Evolutionary conservation across 768 basidiomycete species (phyloP).

Genomic region (Artomyces pyxidatus): DNA sequence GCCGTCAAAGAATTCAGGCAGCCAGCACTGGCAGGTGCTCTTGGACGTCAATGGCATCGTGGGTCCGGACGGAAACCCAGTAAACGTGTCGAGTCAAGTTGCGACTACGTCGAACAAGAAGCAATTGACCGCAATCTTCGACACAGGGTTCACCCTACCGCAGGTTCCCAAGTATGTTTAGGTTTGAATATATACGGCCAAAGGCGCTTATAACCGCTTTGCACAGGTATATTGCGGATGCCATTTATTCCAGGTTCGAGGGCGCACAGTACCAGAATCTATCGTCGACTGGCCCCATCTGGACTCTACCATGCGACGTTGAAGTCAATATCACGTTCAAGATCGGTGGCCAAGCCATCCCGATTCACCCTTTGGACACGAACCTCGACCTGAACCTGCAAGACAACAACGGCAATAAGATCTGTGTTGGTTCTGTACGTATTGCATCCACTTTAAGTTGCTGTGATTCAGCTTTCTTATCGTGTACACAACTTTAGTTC

Average conservation of each 20-base stretch:
- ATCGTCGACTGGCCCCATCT: slow-evolving; percentile 36
- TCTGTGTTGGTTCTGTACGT: slow-evolving; percentile 37
- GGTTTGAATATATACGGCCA: slow-evolving; percentile 12
- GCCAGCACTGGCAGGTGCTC: slow-evolving; percentile 61
- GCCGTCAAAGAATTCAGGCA: slow-evolving; percentile 22
- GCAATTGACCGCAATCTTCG: slow-evolving; percentile 54
- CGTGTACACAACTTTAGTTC: slow-evolving; percentile 35
- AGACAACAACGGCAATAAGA: slow-evolving; percentile 17
- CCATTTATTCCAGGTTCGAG: slow-evolving; percentile 48
- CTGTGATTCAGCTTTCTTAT: slow-evolving; percentile 10
- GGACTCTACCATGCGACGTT: slow-evolving; percentile 55
- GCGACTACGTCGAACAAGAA: slow-evolving; percentile 28
- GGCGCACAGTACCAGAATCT: slow-evolving; percentile 42
- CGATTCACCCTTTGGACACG: slow-evolving; percentile 62
- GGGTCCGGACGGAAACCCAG: slow-evolving; percentile 48
- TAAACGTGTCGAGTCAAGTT: slow-evolving; percentile 40
- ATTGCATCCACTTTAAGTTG: slow-evolving; percentile 8
- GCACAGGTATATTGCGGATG: slow-evolving; percentile 45
- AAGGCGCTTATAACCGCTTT: slow-evolving; percentile 11
- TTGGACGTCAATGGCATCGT: slow-evolving; percentile 56
- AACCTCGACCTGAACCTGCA: slow-evolving; percentile 20
- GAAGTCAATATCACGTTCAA: slow-evolving; percentile 60
- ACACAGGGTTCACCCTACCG: slow-evolving; percentile 62
- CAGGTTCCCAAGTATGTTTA: slow-evolving; percentile 46
- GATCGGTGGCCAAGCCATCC: slow-evolving; percentile 48